Conservation (phyloP, 345 rosid species). For the Draba incana region DNA sequence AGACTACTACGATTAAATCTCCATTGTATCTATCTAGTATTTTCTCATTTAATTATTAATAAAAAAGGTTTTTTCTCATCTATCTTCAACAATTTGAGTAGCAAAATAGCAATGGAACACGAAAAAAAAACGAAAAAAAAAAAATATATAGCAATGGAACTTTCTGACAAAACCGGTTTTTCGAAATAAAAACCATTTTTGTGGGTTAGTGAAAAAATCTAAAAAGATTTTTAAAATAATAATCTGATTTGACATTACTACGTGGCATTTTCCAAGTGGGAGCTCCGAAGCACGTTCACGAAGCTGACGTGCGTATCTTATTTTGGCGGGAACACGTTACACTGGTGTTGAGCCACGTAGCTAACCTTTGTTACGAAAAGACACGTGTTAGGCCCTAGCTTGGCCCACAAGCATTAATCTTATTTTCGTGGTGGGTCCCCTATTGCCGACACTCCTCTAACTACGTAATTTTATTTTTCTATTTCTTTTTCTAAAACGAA, state of each 20-base stretch:
- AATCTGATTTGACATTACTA: slow-evolving; percentile 6
- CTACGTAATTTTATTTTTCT: background rate
- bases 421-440: slow-evolving; percentile 29
- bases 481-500: no score
- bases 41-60: no score
- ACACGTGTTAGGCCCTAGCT: slow-evolving; percentile 27
- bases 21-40: background rate
- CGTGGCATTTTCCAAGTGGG: slow-evolving; percentile 30
- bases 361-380: background rate
- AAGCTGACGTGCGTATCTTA: slow-evolving; percentile 33
- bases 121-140: no score
- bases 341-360: slow-evolving; percentile 25
- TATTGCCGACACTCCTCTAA: slow-evolving; percentile 36
- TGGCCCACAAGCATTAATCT: slow-evolving; percentile 33
- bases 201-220: no score
- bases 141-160: no score
- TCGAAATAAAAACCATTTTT: no score
- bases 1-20: background rate
- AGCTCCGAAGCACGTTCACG: slow-evolving; percentile 15
- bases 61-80: background rate
- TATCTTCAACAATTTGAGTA: background rate
- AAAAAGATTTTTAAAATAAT: background rate
- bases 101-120: no score
- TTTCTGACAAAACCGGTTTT: no score
- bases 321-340: slow-evolving; percentile 21